Conservation (phyloP, 345 rosid species). For the Raphanus raphanistrum region DNA sequence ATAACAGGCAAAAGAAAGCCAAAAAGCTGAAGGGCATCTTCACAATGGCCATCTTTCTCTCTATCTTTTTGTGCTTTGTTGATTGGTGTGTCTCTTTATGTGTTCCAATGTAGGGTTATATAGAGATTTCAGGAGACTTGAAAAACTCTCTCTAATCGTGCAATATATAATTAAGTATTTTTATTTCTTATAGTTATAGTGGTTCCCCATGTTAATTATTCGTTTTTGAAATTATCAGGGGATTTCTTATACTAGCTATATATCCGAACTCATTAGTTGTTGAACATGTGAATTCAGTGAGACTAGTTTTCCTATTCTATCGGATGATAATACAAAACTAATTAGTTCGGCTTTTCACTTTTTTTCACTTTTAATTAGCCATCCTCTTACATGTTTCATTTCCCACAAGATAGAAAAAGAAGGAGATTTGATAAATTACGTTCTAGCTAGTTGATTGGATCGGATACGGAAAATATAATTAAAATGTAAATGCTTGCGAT, state of each 20-base stretch:
- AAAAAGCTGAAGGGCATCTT: constrained; percentile 23
- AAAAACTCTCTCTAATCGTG: constrained; percentile 14
- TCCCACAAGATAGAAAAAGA: constrained; percentile 2
- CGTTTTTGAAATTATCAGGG: background rate
- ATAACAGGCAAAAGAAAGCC: constrained; percentile 45
- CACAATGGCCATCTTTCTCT: constrained; percentile 37
- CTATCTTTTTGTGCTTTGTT: background rate
- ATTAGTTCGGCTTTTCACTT: background rate
- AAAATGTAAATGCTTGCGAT: background rate
- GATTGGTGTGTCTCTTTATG: constrained; percentile 25
- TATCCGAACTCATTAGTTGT: constrained; percentile 26
- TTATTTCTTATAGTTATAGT: constrained; percentile 26
- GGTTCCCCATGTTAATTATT: constrained; percentile 17
- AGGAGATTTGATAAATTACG: background rate
- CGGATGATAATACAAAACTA: background rate
- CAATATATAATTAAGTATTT: constrained; percentile 10
- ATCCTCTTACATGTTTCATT: background rate
- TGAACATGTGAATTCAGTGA: constrained; percentile 28
- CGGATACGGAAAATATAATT: background rate
- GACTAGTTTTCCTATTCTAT: background rate
- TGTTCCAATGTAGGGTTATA: constrained; percentile 24
- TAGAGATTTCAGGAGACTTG: constrained; percentile 28
- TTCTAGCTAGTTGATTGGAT: background rate
- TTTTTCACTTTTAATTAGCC: background rate
- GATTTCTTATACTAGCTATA: constrained; percentile 23